Percentiles rank a stretch among this genome's conserved stretches.
Evolutionary conservation across 1,284 basidiomycete genomes (phyloP).

Genomic region (Laetiporus sulphureus): DNA sequence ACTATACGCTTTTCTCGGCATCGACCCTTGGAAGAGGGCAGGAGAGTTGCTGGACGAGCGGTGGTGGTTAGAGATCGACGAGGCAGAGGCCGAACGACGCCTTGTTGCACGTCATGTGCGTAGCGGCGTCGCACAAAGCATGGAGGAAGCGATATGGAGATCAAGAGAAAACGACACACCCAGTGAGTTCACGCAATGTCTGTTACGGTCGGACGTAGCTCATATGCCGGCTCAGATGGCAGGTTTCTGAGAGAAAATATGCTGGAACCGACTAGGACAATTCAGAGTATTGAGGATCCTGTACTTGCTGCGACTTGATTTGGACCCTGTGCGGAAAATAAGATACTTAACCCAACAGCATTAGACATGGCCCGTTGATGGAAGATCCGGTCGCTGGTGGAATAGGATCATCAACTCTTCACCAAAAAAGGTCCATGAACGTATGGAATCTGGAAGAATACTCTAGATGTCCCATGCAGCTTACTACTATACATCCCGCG

Average conservation of each 20-base stretch:
- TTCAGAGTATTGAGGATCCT: constrained; percentile 45
- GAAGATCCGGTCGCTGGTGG: no score
- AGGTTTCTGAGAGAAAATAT: constrained; percentile 49
- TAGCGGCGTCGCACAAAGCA: constrained; percentile 65
- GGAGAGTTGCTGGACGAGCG: constrained; percentile 69
- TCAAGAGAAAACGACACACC: constrained; percentile 73
- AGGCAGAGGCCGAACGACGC: constrained; percentile 53
- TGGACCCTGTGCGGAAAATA: no score
- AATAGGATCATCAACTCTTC: no score
- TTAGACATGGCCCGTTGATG: background rate
- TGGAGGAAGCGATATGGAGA: constrained; percentile 62
- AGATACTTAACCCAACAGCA: no score
- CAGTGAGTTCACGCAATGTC: constrained; percentile 39
- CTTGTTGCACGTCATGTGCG: constrained; percentile 70
- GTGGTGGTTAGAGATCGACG: constrained; percentile 68
- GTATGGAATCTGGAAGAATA: no score
- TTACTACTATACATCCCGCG: no score
- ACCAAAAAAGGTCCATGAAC: no score
- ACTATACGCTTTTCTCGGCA: constrained; percentile 73
- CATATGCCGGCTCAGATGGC: constrained; percentile 36
- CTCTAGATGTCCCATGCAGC: no score
- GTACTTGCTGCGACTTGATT: constrained; percentile 3
- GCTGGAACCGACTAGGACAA: constrained; percentile 46
- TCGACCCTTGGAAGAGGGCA: constrained; percentile 68
- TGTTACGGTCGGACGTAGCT: background rate